These are phyloP conservation scores for Tricholoma hemisulphureum DNA, from an alignment of 768 basidiomycete genomes.

Conservation along the genomic window DNA sequence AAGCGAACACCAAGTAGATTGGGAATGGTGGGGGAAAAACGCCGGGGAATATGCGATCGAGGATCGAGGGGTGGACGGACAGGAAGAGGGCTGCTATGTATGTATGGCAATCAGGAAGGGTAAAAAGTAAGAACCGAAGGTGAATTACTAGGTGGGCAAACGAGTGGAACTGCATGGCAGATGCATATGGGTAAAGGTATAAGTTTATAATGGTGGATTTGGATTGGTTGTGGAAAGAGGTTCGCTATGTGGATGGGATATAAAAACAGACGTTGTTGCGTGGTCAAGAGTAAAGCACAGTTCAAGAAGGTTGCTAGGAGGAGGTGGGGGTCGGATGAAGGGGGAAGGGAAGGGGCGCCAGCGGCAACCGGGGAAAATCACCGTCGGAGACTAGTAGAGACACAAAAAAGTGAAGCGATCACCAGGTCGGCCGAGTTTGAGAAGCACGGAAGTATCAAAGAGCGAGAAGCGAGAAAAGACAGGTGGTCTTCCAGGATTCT, in stretches of 20 bases:
- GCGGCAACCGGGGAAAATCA: background rate
- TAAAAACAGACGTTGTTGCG: background rate
- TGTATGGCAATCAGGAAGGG: background rate
- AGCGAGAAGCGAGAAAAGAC: background rate
- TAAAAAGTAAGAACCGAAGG: background rate
- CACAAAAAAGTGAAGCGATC: background rate
- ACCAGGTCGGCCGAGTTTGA: background rate
- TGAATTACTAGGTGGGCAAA: background rate
- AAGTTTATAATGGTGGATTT: slow-evolving; percentile 1
- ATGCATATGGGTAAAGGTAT: slow-evolving; percentile 3
- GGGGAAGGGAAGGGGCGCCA: background rate
- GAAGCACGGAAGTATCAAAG: background rate
- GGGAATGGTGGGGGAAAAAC: background rate
- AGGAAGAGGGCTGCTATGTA: background rate
- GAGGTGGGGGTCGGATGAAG: background rate
- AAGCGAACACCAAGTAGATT: background rate
- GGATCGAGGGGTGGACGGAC: background rate
- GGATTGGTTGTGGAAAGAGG: background rate
- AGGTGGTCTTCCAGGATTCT: background rate
- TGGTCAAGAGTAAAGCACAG: slow-evolving; percentile 1
- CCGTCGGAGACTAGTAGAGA: background rate
- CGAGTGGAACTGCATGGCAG: slow-evolving; percentile 2
- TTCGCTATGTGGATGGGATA: background rate
- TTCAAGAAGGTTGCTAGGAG: slow-evolving; percentile 2
- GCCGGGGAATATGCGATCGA: background rate